Evolutionary conservation across 371 early-diverging fungal species (phyloP), one percentile per base, ranked within the genome.

Genomic region (Mortierella polycephala): DNA sequence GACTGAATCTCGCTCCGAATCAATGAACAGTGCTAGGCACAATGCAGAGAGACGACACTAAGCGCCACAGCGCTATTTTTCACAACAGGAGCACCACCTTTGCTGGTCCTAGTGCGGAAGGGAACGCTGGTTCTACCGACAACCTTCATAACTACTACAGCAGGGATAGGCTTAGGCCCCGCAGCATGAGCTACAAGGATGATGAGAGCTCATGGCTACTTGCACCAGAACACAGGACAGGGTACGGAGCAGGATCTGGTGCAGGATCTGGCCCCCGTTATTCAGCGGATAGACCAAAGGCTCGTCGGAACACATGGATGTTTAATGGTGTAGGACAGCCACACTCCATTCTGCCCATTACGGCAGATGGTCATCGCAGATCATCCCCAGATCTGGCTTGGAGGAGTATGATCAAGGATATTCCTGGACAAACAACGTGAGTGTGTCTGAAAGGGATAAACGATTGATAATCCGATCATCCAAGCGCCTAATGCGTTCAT

Each of bases 371-470:
- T 39, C 18, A 21, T 40, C 49, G 56, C 37, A 30, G 46, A 23
- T 52, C 75, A 20, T 44, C 47, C 6, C 52, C 62, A 2, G 67
- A 64, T 30, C 55, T 67, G 21, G 2, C 10, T 10, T 18, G 62
- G 13, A 61, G 69, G n/a, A 57, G 12, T n/a, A 67, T 54, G 13
- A 40, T 62, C 40, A 69, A 69, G 20, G 75, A 75, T 7, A 46
- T 75, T 5, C 75, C 75, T 44, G 75, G 75, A 16, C 75, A 66
- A 41, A 75, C 75, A 21, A 58, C 18, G 75, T 75, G 60, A 66
- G 63, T 30, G 30, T 4, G 4, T 30, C 30, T 30, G 30, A 30
- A 30, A 30, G 30, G 4, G 30, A 30, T 30, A 30, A 30, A 30
- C 30, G 30, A 30, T 1, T 30, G 41, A 18, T 39, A 1, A 10